phyloP scores from a whole-genome alignment of 345 rosid species.

The Eucalyptus erythrocorys region DNA sequence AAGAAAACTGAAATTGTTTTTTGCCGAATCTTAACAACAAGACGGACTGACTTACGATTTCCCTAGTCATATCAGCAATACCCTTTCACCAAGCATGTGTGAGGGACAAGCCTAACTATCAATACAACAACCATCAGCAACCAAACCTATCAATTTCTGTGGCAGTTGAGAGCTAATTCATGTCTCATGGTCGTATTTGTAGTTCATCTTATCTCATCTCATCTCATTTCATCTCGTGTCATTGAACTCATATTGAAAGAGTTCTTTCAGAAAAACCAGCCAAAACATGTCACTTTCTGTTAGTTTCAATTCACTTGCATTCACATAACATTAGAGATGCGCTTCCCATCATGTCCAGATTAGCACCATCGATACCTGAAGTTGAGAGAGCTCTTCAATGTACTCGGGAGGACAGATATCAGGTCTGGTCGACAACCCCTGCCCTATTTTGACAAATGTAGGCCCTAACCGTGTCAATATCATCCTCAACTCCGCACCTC shows the following conservation, averaged over 20 bases:
- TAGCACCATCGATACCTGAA: conserved; percentile 43
- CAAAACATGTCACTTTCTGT: not conserved
- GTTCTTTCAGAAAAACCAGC: not conserved
- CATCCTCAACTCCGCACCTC: conserved; percentile 52
- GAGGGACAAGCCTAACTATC: not conserved
- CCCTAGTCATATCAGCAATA: not conserved
- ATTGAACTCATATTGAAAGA: not conserved
- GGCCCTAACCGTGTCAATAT: conserved; percentile 83
- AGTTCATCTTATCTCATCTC: not conserved
- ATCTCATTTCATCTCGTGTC: not conserved
- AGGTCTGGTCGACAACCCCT: conserved; percentile 90
- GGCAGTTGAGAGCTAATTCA: not conserved
- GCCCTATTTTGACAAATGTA: conserved; percentile 91
- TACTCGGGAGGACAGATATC: conserved; percentile 91
- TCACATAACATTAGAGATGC: not conserved
- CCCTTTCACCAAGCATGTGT: not conserved
- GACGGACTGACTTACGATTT: not conserved
- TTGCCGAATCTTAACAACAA: not conserved
- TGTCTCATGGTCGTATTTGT: not conserved
- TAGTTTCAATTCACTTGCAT: not conserved
- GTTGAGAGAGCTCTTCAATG: conserved; percentile 78
- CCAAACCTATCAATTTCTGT: not conserved
- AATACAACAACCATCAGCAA: not conserved
- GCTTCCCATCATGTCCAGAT: not conserved
- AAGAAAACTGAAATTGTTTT: not conserved